phyloP scores from a whole-genome alignment of 2,329 filamentous ascomycete genomes.

The Xylariaceae sp. region DNA sequence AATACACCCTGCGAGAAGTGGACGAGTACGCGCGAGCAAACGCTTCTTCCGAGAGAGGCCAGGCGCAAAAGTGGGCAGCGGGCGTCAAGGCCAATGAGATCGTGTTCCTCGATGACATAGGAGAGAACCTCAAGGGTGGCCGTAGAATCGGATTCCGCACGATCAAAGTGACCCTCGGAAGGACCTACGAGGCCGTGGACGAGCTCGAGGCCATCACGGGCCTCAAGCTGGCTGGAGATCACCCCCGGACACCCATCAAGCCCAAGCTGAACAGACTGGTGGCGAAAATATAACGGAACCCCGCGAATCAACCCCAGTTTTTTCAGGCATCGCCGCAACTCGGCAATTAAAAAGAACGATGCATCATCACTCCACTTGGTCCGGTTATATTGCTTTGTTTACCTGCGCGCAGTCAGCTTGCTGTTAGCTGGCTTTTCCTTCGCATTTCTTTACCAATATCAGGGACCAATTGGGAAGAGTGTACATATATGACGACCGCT shows the following conservation, averaged over 20 bases:
- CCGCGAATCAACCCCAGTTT: background rate
- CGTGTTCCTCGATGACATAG: conserved; percentile 90
- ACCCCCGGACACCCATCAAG: conserved; percentile 46
- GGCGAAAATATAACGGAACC: conserved; percentile 39
- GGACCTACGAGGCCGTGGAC: conserved; percentile 72
- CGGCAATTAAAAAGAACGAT: background rate
- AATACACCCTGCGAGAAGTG: conserved; percentile 62
- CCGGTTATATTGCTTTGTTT: too few relatives aligned
- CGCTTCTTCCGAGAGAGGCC: conserved; percentile 36
- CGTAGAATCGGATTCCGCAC: conserved; percentile 71
- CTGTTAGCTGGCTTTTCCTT: background rate
- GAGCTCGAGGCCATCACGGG: conserved; percentile 74
- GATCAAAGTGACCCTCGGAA: conserved; percentile 77
- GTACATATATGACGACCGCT: too few relatives aligned
- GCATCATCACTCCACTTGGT: background rate
- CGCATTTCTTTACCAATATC: too few relatives aligned
- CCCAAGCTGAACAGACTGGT: conserved; percentile 33
- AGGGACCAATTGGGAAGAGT: too few relatives aligned
- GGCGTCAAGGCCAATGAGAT: conserved; percentile 61
- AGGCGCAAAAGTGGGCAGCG: conserved; percentile 40
- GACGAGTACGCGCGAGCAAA: conserved; percentile 56
- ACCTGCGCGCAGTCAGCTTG: too few relatives aligned
- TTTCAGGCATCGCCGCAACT: background rate
- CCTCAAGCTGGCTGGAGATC: conserved; percentile 52
- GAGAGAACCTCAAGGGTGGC: conserved; percentile 81